phyloP scores from a whole-genome alignment of 768 basidiomycete species.

The Leccinum broughii region DNA sequence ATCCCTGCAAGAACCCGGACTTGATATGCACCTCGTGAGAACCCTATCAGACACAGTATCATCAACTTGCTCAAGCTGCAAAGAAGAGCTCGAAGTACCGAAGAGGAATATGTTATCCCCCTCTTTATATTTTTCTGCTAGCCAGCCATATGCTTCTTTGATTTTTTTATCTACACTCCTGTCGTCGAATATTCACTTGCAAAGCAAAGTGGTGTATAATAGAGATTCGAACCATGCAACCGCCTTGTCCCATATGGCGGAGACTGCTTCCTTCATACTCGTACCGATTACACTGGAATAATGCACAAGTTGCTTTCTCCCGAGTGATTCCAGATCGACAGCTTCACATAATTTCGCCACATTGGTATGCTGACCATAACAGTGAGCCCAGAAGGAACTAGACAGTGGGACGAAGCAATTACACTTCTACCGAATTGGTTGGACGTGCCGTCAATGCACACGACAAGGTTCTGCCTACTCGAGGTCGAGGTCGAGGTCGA shows the following conservation, averaged over 20 bases:
- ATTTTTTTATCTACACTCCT: neutral
- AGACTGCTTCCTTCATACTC: conserved; percentile 7
- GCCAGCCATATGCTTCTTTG: neutral
- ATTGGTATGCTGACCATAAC: neutral
- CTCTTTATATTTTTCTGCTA: neutral
- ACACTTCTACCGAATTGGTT: neutral
- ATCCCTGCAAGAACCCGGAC: too few relatives aligned
- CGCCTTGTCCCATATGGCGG: conserved; percentile 14
- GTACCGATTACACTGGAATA: conserved; percentile 40
- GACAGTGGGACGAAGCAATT: neutral
- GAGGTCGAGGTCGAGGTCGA: too few relatives aligned
- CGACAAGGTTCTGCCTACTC: neutral
- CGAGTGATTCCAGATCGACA: conserved; percentile 12
- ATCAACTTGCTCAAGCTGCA: neutral
- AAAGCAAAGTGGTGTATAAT: neutral
- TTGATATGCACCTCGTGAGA: too few relatives aligned
- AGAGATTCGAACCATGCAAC: neutral
- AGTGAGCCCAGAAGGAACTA: neutral
- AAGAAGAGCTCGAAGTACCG: neutral
- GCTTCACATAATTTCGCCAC: neutral
- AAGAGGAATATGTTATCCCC: neutral
- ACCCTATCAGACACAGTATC: neutral
- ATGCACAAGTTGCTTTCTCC: conserved; percentile 26
- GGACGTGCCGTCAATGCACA: neutral
- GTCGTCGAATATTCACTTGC: neutral